A percentile compares a stretch with the other conserved stretches of the same genome.
Conservation (phyloP, 129 eudicot genomes). For the Centella asiatica region DNA sequence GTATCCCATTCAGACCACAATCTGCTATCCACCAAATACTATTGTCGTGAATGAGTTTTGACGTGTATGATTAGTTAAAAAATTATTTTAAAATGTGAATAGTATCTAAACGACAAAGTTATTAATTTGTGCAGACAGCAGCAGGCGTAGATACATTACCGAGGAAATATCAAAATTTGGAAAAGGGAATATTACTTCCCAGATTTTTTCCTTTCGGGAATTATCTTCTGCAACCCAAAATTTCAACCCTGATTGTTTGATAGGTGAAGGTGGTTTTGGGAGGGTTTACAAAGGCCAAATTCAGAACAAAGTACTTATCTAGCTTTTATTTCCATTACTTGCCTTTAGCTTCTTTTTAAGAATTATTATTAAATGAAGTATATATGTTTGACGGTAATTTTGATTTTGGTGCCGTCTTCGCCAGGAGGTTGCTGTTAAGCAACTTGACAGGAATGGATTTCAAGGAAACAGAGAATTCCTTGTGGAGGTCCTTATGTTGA, state of each 20-base stretch:
- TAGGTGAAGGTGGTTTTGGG: conserved; percentile 99
- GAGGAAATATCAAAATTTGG: conserved; percentile 56
- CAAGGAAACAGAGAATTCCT: conserved; percentile 87
- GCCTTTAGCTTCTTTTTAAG: background rate
- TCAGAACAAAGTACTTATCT: conserved; percentile 33
- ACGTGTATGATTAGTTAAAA: no score
- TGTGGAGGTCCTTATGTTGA: conserved; percentile 76
- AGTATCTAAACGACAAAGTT: background rate
- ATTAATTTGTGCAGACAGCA: conserved; percentile 37
- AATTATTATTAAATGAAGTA: no score
- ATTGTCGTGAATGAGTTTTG: background rate
- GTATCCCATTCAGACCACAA: no score
- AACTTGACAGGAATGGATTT: conserved; percentile 85
- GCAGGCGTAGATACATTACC: conserved; percentile 48
- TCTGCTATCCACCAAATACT: no score
- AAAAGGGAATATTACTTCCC: conserved; percentile 47
- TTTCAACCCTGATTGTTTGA: conserved; percentile 39
- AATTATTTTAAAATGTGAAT: no score
- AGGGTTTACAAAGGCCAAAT: conserved; percentile 79
- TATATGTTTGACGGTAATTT: no score
- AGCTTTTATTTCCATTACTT: background rate
- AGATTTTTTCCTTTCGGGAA: conserved; percentile 52
- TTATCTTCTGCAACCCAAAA: conserved; percentile 55
- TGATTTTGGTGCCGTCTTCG: conserved; percentile 4
- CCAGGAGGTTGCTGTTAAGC: conserved; percentile 83